Evolutionary conservation across 208 protist genomes (phyloP), one percentile per base, ranked within the genome.

Genomic region (Jaenimonas drosophilae): DNA sequence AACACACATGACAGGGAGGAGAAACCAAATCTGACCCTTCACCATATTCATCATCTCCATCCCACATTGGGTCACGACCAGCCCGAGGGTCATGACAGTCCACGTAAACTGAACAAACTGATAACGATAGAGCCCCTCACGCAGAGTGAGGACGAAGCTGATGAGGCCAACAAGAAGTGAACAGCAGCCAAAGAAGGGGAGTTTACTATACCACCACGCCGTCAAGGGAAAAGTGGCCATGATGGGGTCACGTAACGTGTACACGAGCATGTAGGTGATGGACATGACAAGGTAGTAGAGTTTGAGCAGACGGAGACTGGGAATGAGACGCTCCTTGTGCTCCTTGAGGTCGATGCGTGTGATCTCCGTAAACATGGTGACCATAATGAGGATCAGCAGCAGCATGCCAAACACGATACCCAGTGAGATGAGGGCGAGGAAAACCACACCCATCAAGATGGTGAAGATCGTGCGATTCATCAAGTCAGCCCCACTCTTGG

Each of bases 1-100:
- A 32, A 96, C 86, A 51, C 78, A 91, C 36, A 66, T 78, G 32
- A 88, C 76, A 0, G 89, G 89, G 39, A 96, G 63, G 24, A 94
- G 59, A 57, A 96, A 96, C 86, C 89, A 96, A 34, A 96, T 76
- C 84, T 94, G 91, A 20, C 86, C 89, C 17, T 78, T 69, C 34
- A 88, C 71, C 73, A 96, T 86, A 49, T 88, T 94, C 43, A 56
- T 63, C 48, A 91, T 52, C 47, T 88, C 67, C 5, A 70, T 54
- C 5, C 63, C 58, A 29, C 64, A 78, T 47, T 91, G 81, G 23
- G 61, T 64, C 17, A 67, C 70, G 37, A 82, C 67, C 43, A 93
- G 55, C 32, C 91, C 53, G 27, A 96, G 57, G 33, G 77, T 76
- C 83, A 96, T 92, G 19, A 70, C 59, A 20, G 70, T 92, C 83